Base-by-base conservation (phyloP, 148 eudicot genomes). In the Vaccinium macrocarpon region DNA sequence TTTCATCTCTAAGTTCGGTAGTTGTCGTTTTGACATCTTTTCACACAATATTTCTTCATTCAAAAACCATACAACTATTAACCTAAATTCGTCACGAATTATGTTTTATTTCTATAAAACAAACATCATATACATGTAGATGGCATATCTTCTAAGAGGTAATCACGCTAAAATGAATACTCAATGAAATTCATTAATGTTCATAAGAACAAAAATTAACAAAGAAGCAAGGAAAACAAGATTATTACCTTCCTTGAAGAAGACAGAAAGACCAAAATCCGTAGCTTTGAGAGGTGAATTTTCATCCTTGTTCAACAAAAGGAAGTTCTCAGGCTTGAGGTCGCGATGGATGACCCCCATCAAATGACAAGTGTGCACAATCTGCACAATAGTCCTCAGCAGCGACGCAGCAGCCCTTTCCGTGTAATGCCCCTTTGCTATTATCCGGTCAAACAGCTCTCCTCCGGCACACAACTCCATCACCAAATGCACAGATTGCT, bases 381-480 rank as follows among this genome's bases (percentile, higher is more conserved):
- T 93, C 82, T 95, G 96, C 49, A 95, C 98, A 68, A 95, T 94
- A 5, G 98, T 95, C 88, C 98, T 89, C 84, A 95, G 83, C 90
- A 95, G 85, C 19, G 92, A 89, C 18, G 98, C 98, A 5, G 98
- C 98, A 27, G 95, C 98, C 27, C 96, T 87, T 79, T 95, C 98
- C 0, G 98, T 92, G 82, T 91, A 95, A 80, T 95, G 98, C 49
- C 98, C 98, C 86, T 91, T 94, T 6, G 98, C 95, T 59, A 95
- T 94, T 55, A 95, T 95, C 13, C 98, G 91, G 76, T 94, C 98
- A 68, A 95, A 95, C 8, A 95, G 91, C 91, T 95, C 98, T 38
- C 98, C 98, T 38, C 98, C 98, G 13, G 98, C 98, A 61, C 98
- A 95, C 84, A 95, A 89, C 89, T 95, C 98, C 98, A 94, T 95